Evolutionary conservation across 2,329 filamentous ascomycete species (phyloP), one percentile per base, ranked within the genome.

Genomic region (Chaetomium strumarium): DNA sequence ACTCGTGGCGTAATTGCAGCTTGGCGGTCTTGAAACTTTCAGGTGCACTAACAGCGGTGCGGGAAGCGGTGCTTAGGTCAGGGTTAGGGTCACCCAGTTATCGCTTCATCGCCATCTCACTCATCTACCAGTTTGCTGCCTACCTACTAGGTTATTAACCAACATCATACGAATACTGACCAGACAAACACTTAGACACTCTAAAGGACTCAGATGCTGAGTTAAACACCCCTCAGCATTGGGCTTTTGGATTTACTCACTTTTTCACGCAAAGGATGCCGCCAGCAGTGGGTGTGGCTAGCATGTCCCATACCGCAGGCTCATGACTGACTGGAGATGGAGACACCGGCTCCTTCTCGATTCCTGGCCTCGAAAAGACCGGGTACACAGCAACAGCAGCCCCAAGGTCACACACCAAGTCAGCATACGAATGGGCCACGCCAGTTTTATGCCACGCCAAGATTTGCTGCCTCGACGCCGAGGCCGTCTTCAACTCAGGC

Each of bases 281-380:
- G 37, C 58, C 56, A 24, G 49, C 46, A 13, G 56, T 56, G 17
- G 51, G 58, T 56, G 10, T 30, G 9, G 10, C 12, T 24, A 16
- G 14, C n/a, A 31, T 12, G 31, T 17, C 11, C 37, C 14, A 34
- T 10, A 20, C 13, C 24, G 9, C 19, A 13, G 9, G 5, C 8
- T 6, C 12, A 14, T 10, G n/a, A 50, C 50, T 57, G 29, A 58
- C 50, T 9, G 16, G 24, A 34, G 12, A 20, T 14, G 34, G 43
- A 65, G 61, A 65, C 63, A 33, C 63, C 61, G 16, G 63, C 59
- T 24, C 56, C 62, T 17, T 60, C 62, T 37, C 63, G 61, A 11
- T 66, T 64, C 46, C 53, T 65, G 30, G 45, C 49, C n/a, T 54
- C 60, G 11, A 64, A 62, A 31, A 55, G 58, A 36, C 54, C 55